These are phyloP conservation scores for Pulveroboletus sp. DNA, from an alignment of 768 basidiomycete genomes.

Conservation along the genomic window DNA sequence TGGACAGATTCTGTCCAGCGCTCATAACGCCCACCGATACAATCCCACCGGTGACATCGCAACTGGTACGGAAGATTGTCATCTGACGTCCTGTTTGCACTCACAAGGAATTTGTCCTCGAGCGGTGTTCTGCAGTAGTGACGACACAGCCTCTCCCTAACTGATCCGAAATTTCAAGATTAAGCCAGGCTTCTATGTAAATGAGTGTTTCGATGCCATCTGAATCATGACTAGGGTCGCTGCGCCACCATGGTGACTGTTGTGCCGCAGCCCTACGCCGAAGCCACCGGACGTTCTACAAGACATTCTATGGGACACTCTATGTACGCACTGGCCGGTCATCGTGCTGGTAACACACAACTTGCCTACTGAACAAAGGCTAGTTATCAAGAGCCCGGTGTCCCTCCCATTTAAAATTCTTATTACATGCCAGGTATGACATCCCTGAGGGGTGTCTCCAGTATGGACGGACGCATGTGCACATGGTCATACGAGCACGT, in stretches of 20 bases:
- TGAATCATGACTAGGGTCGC: not conserved
- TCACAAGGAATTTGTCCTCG: not conserved
- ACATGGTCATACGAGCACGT: too few species aligned
- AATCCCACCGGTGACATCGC: slow-evolving; percentile 7
- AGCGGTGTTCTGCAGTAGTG: not conserved
- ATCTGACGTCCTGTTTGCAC: not conserved
- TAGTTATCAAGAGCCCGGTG: not conserved
- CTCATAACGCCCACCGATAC: slow-evolving; percentile 16
- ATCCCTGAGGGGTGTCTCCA: not conserved
- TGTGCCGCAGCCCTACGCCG: not conserved
- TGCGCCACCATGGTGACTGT: not conserved
- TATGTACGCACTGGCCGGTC: too few species aligned
- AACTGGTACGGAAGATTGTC: slow-evolving; percentile 1
- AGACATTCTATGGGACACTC: too few species aligned
- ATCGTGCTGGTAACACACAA: not conserved
- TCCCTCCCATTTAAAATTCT: not conserved
- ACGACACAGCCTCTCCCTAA: not conserved
- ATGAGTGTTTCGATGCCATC: not conserved
- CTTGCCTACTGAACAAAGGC: not conserved
- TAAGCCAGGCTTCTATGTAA: not conserved
- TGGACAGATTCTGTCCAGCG: slow-evolving; percentile 1
- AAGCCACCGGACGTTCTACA: not conserved
- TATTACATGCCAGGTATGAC: not conserved
- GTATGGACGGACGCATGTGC: not conserved
- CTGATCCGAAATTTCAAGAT: not conserved